Conservation (phyloP, 2,329 filamentous ascomycete species). For the Phialophora chinensis region DNA sequence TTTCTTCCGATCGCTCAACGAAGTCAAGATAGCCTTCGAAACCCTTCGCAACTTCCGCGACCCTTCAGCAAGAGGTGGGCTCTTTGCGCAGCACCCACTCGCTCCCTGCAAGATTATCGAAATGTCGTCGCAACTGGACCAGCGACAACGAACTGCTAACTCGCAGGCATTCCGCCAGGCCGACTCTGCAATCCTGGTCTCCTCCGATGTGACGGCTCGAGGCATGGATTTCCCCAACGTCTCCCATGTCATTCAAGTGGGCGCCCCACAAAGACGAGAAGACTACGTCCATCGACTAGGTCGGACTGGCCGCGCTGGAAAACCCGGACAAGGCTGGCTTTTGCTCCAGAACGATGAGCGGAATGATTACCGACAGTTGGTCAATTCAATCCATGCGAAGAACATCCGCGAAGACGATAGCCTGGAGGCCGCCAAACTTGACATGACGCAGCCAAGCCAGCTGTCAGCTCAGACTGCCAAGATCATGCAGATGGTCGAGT, state of each 20-base stretch:
- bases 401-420: conserved; percentile 48
- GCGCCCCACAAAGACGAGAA: conserved; percentile 57
- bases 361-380: conserved; percentile 54
- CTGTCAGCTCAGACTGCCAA: conserved; percentile 39
- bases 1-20: conserved; percentile 83
- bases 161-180: conserved; percentile 73
- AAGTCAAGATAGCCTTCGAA: conserved; percentile 68
- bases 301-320: conserved; percentile 54
- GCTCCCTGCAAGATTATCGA: conserved; percentile 60
- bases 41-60: conserved; percentile 62
- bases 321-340: conserved; percentile 67
- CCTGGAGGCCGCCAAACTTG: conserved; percentile 47
- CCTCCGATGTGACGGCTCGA: conserved; percentile 55
- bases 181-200: conserved; percentile 57
- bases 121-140: conserved; percentile 81
- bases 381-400: conserved; percentile 62
- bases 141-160: conserved; percentile 70
- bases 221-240: conserved; percentile 61
- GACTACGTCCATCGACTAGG: conserved; percentile 54
- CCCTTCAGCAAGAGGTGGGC: conserved; percentile 43
- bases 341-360: conserved; percentile 60
- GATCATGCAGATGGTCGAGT: conserved; percentile 50
- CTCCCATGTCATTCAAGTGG: conserved; percentile 56
- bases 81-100: conserved; percentile 75
- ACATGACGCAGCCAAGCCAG: conserved; percentile 45